Evolutionary conservation across 495 filamentous ascomycete genomes (phyloP), one percentile per base, ranked within the genome.

Genomic region (Podospora bellae-mahoneyi): DNA sequence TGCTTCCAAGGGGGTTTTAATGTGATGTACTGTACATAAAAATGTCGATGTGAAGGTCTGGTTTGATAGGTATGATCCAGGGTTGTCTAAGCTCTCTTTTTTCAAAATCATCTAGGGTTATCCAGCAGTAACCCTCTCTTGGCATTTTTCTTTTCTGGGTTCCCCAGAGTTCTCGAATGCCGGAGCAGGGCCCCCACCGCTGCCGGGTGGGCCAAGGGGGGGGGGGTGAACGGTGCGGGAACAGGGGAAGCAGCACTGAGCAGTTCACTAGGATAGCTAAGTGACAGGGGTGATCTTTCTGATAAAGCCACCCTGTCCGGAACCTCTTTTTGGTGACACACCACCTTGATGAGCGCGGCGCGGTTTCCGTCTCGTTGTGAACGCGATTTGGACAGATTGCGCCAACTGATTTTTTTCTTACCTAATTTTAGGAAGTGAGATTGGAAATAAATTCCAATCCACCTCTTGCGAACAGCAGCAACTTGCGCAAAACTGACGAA

Each of bases 251-350:
- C 23, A 23, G 16, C 55, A 26, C n/a, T 20, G 55, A 19, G 23
- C 55, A 19, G 5, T 19, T 58, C 55, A 58, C 55, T 58, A 58
- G 62, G 58, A 62, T 62, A 62, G 65, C 57, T 67, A 62, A 67
- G 48, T 19, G 10, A 6, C 15, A 13, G 54, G 54, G 54, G 54
- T 6, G 54, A 13, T 6, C 19, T 34, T 28, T 18, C 30, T 48
- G 30, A 66, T 68, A 65, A 72, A 72, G 71, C 73, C 75, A 75
- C 67, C 69, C 67, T 71, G 66, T 65, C 71, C 71, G 55, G 48
- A 61, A 48, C 67, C 67, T 71, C 63, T 65, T 66, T 68, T 48
- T 48, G 48, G 55, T 64, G 54, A 44, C 55, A 58, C 23, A 23
- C 23, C 23, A 23, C 23, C 55, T 58, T 58, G 55, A 2, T 56